Percentiles rank a stretch among this genome's conserved stretches.
Evolutionary conservation across 2,329 filamentous ascomycete species (phyloP).

Genomic region (Colletotrichum truncatum): DNA sequence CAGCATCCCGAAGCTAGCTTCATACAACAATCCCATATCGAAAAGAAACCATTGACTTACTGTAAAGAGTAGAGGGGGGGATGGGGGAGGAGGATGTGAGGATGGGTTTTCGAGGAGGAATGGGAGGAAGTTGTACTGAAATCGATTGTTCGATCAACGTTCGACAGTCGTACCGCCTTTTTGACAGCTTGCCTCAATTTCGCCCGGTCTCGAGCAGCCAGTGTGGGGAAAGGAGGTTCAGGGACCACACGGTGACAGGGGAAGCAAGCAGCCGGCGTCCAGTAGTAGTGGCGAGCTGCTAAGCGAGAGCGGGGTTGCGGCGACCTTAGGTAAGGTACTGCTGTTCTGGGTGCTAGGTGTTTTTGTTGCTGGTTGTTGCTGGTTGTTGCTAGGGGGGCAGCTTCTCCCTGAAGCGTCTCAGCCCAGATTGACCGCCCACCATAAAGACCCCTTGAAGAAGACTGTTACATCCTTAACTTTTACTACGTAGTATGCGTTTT

Average conservation of each 20-base stretch:
- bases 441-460: not conserved
- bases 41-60: not conserved
- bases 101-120: constrained; percentile 18
- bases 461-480: no score
- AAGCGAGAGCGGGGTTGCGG: constrained; percentile 28
- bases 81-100: not conserved
- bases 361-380: not conserved
- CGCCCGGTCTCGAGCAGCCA: constrained; percentile 27
- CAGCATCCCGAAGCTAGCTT: not conserved
- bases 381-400: no score
- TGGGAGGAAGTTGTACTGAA: constrained; percentile 18
- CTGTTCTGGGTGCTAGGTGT: constrained; percentile 6
- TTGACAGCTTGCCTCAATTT: constrained; percentile 46
- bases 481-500: no score
- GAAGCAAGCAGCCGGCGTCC: constrained; percentile 17
- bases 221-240: constrained; percentile 39
- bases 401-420: constrained; percentile 11
- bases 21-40: not conserved
- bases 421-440: not conserved
- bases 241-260: constrained; percentile 28
- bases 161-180: constrained; percentile 35
- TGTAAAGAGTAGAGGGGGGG: not conserved
- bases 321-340: constrained; percentile 26
- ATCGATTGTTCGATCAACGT: constrained; percentile 19
- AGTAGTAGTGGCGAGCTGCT: constrained; percentile 5